Conservation (phyloP, 805 yeast genomes). For the Yarrowia sp. region DNA sequence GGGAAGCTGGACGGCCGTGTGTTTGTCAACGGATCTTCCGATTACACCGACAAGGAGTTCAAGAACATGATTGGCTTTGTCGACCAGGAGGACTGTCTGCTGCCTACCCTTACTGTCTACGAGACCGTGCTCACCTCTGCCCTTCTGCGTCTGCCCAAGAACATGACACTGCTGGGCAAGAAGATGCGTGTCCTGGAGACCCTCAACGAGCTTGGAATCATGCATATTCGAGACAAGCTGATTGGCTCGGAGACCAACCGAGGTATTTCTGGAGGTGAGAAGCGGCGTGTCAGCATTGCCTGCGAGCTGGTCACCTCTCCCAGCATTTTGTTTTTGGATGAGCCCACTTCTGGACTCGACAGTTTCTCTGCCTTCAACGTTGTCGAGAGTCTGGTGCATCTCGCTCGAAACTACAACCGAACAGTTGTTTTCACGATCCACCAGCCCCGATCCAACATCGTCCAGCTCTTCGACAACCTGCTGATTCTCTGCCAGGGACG, state of each 20-base stretch:
- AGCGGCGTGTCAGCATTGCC: constrained; percentile 87
- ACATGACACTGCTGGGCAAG: constrained; percentile 72
- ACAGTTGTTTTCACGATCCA: constrained; percentile 92
- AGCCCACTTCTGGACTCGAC: constrained; percentile 95
- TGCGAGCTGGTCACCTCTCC: constrained; percentile 92
- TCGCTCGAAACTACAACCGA: constrained; percentile 77
- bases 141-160: constrained; percentile 74
- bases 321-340: constrained; percentile 76
- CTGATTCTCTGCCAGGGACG: constrained; percentile 80
- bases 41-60: constrained; percentile 45
- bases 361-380: constrained; percentile 92
- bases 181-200: constrained; percentile 80
- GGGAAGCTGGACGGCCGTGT: constrained; percentile 70
- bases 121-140: constrained; percentile 96
- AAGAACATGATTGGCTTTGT: constrained; percentile 84
- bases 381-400: constrained; percentile 73
- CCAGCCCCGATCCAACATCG: constrained; percentile 96
- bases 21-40: constrained; percentile 63
- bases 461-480: constrained; percentile 81
- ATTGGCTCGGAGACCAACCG: constrained; percentile 87
- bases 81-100: constrained; percentile 87
- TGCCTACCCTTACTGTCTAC: constrained; percentile 91
- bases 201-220: constrained; percentile 77
- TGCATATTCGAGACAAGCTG: constrained; percentile 75
- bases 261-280: constrained; percentile 93